phyloP scores from a whole-genome alignment of 2,329 filamentous ascomycete genomes.

The Xylaria hypoxylon region DNA sequence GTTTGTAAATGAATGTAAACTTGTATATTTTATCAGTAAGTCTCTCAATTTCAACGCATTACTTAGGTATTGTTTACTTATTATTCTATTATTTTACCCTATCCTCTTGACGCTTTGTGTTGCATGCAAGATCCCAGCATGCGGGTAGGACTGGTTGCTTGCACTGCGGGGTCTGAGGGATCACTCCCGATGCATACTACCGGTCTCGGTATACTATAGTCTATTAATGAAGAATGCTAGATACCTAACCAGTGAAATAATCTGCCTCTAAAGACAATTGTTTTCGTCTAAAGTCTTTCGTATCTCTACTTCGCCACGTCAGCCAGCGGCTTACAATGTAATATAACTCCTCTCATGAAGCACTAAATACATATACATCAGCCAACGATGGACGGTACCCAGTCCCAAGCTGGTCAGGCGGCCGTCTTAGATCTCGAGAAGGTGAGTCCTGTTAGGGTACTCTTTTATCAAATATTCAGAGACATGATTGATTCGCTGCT shows the following conservation, averaged over 20 bases:
- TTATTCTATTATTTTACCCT: too few relatives aligned
- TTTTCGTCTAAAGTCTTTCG: not conserved
- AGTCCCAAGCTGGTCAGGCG: slow-evolving; percentile 34
- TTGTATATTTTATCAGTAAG: not conserved
- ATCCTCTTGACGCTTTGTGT: not conserved
- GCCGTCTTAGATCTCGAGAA: slow-evolving; percentile 44
- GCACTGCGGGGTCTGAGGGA: slow-evolving; percentile 19
- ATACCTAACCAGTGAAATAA: not conserved
- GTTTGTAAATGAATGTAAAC: not conserved
- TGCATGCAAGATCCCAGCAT: not conserved
- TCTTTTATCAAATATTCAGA: not conserved
- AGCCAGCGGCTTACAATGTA: not conserved
- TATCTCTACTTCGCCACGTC: not conserved
- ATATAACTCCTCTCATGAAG: not conserved
- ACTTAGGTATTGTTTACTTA: too few relatives aligned
- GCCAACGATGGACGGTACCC: slow-evolving; percentile 33
- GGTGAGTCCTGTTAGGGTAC: slow-evolving; percentile 2
- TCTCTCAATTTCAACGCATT: not conserved
- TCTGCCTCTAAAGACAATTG: not conserved
- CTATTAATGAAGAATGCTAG: too few relatives aligned
- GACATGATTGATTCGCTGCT: not conserved
- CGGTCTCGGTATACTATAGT: too few relatives aligned
- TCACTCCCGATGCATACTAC: slow-evolving; percentile 6
- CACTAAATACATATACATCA: not conserved
- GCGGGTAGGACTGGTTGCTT: not conserved